Conservation (phyloP, 371 early-diverging fungal genomes). For the Mortierella sp. region DNA sequence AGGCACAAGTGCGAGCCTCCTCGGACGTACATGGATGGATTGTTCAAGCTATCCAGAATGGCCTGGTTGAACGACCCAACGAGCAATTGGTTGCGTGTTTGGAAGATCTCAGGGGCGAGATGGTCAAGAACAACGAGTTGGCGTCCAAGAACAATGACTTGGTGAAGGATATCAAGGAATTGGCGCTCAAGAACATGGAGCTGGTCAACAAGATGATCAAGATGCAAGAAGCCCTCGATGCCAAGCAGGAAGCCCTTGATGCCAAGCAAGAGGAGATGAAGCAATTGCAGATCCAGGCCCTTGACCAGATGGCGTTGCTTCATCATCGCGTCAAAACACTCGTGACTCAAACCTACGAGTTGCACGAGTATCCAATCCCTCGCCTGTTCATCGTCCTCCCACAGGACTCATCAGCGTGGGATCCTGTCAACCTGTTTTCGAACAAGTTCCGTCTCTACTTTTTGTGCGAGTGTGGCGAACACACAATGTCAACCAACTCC, state of each 20-base stretch:
- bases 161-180: too few species aligned
- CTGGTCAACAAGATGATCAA: too few species aligned
- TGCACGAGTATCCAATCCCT: neutral
- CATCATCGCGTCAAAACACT: neutral
- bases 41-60: neutral
- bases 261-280: too few species aligned
- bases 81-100: too few species aligned
- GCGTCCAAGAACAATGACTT: too few species aligned
- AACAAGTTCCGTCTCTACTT: slow-evolving; percentile 2
- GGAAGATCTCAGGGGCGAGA: too few species aligned
- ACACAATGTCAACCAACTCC: neutral
- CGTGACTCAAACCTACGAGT: neutral
- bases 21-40: neutral
- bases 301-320: too few species aligned
- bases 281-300: too few species aligned
- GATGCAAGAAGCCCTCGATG: too few species aligned
- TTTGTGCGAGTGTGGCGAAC: slow-evolving; percentile 10
- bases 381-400: neutral
- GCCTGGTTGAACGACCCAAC: too few species aligned
- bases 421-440: neutral
- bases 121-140: too few species aligned
- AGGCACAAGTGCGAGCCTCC: neutral
- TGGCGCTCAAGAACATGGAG: neutral
- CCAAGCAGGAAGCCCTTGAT: too few species aligned
- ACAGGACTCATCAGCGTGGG: neutral